Conservation (phyloP, 306 rosid species). For the Casuarina equisetifolia region DNA sequence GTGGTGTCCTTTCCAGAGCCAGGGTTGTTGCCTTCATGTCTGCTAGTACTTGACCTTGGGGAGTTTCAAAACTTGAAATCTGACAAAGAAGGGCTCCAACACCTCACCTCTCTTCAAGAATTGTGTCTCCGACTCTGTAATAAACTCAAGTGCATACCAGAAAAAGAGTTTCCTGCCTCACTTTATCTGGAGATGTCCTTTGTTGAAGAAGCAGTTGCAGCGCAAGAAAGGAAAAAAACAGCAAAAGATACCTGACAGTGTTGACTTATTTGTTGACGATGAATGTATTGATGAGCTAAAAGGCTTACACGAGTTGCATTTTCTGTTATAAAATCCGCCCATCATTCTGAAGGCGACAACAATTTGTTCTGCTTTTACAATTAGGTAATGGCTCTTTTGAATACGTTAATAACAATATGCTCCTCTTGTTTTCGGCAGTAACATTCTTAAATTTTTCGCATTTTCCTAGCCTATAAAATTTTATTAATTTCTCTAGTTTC, state of each 20-base stretch:
- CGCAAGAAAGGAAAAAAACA: too few relatives aligned
- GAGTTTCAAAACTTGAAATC: not conserved
- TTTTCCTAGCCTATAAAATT: too few relatives aligned
- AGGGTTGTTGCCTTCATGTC: not conserved
- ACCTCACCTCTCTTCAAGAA: constrained; percentile 2
- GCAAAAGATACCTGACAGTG: too few relatives aligned
- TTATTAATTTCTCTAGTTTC: too few relatives aligned
- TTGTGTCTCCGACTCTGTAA: accelerated
- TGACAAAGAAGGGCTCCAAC: not conserved
- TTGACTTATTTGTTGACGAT: too few relatives aligned
- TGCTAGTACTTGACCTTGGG: not conserved
- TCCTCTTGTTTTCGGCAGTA: too few relatives aligned
- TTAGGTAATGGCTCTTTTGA: too few relatives aligned
- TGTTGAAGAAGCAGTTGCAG: too few relatives aligned
- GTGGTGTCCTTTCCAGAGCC: not conserved
- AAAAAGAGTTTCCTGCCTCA: constrained; percentile 18
- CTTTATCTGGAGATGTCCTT: not conserved
- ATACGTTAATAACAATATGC: too few relatives aligned
- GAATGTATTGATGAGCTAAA: not conserved
- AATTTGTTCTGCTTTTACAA: too few relatives aligned
- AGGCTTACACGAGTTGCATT: not conserved
- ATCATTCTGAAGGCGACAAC: too few relatives aligned
- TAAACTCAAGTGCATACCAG: not conserved
- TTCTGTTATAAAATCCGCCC: not conserved
- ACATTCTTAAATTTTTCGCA: too few relatives aligned